A percentile compares a stretch with the other conserved stretches of the same genome.
Evolutionary conservation across 2,329 filamentous ascomycete genomes (phyloP).

Genomic region (Diplodia sapinea): DNA sequence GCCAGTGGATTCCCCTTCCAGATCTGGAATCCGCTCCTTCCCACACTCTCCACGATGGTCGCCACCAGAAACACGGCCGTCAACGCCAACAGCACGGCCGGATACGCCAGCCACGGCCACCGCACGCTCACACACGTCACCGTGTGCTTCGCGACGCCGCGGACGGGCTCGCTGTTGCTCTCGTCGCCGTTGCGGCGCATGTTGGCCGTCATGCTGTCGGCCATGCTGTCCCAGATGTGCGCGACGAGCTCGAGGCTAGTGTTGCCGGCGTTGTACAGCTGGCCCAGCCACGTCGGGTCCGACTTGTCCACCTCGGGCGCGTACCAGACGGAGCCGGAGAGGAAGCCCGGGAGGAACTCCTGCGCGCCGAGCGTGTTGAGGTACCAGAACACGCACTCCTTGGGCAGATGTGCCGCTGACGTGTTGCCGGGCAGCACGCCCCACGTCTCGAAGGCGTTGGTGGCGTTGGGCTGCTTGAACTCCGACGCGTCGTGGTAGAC

Average conservation of each 20-base stretch:
- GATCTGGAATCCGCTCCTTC: background rate
- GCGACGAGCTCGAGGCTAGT: background rate
- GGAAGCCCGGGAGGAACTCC: background rate
- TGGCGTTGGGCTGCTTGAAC: slow-evolving; percentile 2
- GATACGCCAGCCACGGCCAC: slow-evolving; percentile 1
- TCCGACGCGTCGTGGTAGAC: background rate
- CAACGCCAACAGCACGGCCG: background rate
- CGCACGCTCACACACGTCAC: slow-evolving; percentile 2
- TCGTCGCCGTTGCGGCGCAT: slow-evolving; percentile 1
- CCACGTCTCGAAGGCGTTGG: background rate
- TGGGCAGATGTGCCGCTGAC: background rate
- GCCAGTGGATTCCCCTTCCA: slow-evolving; percentile 13
- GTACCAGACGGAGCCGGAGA: background rate
- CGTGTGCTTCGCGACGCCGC: background rate
- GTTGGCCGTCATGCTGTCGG: slow-evolving; percentile 9
- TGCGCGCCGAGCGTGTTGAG: background rate
- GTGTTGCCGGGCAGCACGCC: background rate
- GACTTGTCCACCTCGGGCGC: background rate
- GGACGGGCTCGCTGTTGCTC: background rate
- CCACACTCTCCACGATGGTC: background rate
- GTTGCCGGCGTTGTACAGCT: slow-evolving; percentile 4
- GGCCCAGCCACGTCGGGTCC: background rate
- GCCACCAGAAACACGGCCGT: background rate
- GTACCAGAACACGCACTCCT: slow-evolving; percentile 1
- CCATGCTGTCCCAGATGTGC: background rate